Evolutionary conservation across 306 rosid species (phyloP), one percentile per base, ranked within the genome.

Genomic region (Senna tora): DNA sequence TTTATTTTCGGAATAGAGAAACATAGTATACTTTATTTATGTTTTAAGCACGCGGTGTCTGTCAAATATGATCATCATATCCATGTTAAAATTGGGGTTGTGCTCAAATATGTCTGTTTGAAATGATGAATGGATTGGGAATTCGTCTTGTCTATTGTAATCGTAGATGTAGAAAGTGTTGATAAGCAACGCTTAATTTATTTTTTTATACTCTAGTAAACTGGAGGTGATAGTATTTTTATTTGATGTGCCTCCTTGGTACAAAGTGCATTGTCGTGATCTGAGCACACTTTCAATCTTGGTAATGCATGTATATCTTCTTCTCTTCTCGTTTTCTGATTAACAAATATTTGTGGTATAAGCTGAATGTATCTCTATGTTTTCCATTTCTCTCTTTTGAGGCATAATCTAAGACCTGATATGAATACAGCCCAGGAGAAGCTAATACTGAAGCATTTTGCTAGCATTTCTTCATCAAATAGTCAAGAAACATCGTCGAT

Each of bases 391-490:
- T 55, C 34, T 47, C 62, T 33, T 58, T 13, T 51, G 69, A 65
- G 8, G 11, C 60, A 14, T 38, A 53, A 59, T 17, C 17, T 84
- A 70, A 80, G 52, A 59, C 42, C 21, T 66, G 71, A 20, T 69
- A 62, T 6, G 64, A 25, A 62, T 77, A 75, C 84, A 77, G 80
- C 68, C 86, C 81, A 66, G 85, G 87, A 69, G 69, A 90, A 75
- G 86, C 69, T 79, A 75, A 64, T 30, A 64, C 58, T 36, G 77
- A 73, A 67, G 19, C 78, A 13, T 39, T 94, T 94, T 75, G 96
- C 97, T 5, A 82, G 95, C 77, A 77, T 91, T 77, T 86, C 96
- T 82, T 89, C 94, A 53, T 85, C 97, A 39, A 86, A 56, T 30
- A 74, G 69, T 76, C 79, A 79, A 70, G 89, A 81, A 68, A 81